Percentiles rank a stretch among this genome's conserved stretches.
These are phyloP conservation scores for Chloranthus sessilifolius DNA, from an alignment of 164 flowering plant genomes.

Conservation along the genomic window DNA sequence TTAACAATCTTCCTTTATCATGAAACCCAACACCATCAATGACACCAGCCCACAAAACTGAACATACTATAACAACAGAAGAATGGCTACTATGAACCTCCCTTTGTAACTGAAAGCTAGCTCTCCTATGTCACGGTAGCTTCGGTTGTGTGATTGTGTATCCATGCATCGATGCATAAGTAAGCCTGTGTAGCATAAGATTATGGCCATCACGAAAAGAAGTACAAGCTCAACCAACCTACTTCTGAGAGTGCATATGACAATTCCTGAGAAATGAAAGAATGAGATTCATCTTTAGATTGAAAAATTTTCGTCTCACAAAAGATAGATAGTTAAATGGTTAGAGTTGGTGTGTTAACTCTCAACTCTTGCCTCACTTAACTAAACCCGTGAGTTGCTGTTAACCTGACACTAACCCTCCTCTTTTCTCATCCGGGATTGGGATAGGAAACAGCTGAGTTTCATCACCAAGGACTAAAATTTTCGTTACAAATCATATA, in stretches of 20 bases:
- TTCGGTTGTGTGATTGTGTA: not conserved
- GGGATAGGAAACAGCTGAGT: no score
- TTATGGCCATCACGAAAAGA: not conserved
- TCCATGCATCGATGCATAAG: slow-evolving; percentile 4
- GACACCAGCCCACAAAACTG: slow-evolving; percentile 3
- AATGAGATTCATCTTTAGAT: no score
- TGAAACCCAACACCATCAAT: slow-evolving; percentile 6
- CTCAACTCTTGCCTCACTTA: no score
- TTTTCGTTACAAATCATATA: no score
- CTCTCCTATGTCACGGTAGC: slow-evolving; percentile 3
- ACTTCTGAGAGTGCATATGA: slow-evolving; percentile 9
- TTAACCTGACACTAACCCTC: no score
- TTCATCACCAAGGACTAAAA: no score
- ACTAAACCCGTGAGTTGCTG: no score
- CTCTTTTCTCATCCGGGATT: no score
- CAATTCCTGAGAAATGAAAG: not conserved
- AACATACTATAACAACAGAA: not conserved
- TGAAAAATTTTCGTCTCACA: no score
- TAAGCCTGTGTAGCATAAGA: slow-evolving; percentile 5
- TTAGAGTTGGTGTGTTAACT: no score
- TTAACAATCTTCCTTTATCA: not conserved
- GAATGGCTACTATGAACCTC: not conserved
- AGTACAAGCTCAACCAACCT: slow-evolving; percentile 3
- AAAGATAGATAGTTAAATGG: no score
- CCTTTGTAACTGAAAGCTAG: slow-evolving; percentile 3